Base-by-base conservation (phyloP, 768 basidiomycete genomes). In the Mrakia gelida region DNA sequence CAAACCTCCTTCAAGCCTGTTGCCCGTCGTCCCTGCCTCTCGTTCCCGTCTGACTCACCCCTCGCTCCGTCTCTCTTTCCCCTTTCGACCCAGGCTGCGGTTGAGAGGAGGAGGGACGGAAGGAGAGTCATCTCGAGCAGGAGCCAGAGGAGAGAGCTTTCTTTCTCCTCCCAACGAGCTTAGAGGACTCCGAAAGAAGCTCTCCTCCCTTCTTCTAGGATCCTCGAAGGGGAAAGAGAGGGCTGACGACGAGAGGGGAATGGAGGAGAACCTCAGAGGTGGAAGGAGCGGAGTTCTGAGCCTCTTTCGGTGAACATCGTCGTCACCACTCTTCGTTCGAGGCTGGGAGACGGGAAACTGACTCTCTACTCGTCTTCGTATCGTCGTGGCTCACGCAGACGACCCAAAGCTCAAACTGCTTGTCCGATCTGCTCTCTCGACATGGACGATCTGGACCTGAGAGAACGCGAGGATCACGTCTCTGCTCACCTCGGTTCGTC, bases 371-470 rank as follows among this genome's bases (percentile, higher is more conserved):
- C 26, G 26, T 0, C 2, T 41, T n/a, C 9, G 4, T 11, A 18
- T 59, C n/a, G n/a, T 10, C 54, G 45, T 41, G 41, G 13, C 41
- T 18, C 16, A 18, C 67, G 13, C 34, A 70, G 67, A 59, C 59
- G 5, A 28, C 59, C 59, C 26, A 32, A 23, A 54, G 34, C n/a
- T 15, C 28, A 6, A 32, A 23, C 49, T 4, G 49, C 61, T 18
- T 75, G 75, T n/a, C 75, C 75, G 7, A 38, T 75, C 30, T 75
- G 75, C 54, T 13, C 62, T n/a, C 61, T 49, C 30, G 32, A 49
- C 6, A 34, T 75, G 34, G 65, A 67, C 21, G 63, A 75, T 15
- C 38, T 68, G 11, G 43, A 41, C 43, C 26, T 68, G 0, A 23
- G 67, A 10, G 62, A 75, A 41, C 43, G 75, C 6, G 30, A 43